Conservation (phyloP, 495 filamentous ascomycete species). For the Penicillium maclennaniae region DNA sequence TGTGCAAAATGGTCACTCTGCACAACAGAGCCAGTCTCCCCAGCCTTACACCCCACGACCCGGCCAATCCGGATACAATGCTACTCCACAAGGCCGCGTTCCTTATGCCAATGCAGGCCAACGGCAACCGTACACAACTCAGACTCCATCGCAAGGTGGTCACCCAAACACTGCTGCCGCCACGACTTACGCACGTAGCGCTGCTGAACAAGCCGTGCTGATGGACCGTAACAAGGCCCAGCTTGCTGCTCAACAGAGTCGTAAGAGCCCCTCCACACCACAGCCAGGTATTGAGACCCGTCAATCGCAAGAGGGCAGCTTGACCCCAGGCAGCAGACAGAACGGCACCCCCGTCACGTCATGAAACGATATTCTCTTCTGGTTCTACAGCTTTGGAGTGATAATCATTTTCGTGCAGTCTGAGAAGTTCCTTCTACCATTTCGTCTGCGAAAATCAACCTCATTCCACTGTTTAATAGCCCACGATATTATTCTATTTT, state of each 20-base stretch:
- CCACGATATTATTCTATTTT: conserved; percentile 3
- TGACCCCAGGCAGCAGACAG: conserved; percentile 38
- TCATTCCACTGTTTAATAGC: background rate
- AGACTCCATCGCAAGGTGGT: conserved; percentile 28
- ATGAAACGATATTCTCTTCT: conserved; percentile 7
- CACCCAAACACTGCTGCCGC: conserved; percentile 42
- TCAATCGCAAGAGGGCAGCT: conserved; percentile 35
- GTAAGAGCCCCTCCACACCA: conserved; percentile 40
- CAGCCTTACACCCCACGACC: conserved; percentile 41
- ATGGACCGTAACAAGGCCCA: conserved; percentile 47
- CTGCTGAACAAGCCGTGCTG: conserved; percentile 44
- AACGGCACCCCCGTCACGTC: conserved; percentile 43
- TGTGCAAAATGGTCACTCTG: conserved; percentile 39
- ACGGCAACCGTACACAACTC: conserved; percentile 11
- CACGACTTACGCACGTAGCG: conserved; percentile 40
- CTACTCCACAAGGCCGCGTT: conserved; percentile 24
- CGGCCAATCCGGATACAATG: conserved; percentile 38
- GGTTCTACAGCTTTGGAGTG: background rate
- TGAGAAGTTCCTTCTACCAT: background rate
- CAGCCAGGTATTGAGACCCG: conserved; percentile 31
- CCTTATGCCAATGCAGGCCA: conserved; percentile 33
- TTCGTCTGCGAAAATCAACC: background rate
- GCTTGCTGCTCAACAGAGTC: conserved; percentile 31
- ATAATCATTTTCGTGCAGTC: background rate
- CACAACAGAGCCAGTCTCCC: conserved; percentile 24